phyloP scores from a whole-genome alignment of 257 asterid genomes.

The Coffea canephora region DNA sequence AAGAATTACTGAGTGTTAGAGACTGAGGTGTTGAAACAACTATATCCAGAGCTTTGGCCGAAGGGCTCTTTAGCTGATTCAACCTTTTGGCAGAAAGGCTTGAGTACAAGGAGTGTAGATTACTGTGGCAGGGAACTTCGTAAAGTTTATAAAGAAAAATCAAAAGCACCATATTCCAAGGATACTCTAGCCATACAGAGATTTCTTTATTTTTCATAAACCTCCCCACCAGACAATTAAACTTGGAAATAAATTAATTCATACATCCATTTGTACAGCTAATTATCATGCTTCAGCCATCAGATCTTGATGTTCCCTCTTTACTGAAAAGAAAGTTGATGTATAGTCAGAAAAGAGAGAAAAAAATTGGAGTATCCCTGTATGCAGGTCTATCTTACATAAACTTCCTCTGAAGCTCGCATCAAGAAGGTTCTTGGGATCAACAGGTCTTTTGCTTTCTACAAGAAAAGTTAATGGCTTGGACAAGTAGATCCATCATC shows the following conservation, averaged over 20 bases:
- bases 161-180: background rate
- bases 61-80: background rate
- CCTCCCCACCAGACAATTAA: background rate
- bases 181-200: background rate
- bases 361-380: background rate
- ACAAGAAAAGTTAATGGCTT: background rate
- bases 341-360: background rate
- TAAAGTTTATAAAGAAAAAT: background rate
- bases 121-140: background rate
- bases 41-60: background rate
- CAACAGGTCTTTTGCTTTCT: background rate
- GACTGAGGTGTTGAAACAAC: background rate
- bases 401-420: background rate
- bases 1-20: background rate
- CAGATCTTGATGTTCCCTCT: background rate
- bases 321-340: background rate
- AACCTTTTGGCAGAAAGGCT: background rate
- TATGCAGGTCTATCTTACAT: background rate
- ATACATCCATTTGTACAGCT: background rate
- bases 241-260: background rate
- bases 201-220: background rate
- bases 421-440: background rate
- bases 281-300: background rate
- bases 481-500: background rate
- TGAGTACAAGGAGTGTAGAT: background rate